Evolutionary conservation across 352 stramenopile species (phyloP).

Genomic region (Halophytophthora batemanensis): DNA sequence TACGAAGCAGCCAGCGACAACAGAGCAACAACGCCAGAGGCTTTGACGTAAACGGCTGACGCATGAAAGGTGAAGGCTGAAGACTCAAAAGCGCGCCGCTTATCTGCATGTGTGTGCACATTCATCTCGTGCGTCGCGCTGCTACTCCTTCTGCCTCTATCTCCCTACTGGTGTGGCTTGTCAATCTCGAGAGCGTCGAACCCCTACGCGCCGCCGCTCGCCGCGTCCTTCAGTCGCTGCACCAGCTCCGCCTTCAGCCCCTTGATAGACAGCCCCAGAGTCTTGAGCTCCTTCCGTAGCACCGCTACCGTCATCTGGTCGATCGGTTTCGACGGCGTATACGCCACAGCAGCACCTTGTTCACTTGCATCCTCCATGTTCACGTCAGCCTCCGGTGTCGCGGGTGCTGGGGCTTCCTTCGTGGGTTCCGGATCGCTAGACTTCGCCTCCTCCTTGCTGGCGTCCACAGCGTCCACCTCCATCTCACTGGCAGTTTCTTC

Average conservation of each 20-base stretch:
- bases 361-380: slow-evolving; percentile 52
- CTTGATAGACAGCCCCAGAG: slow-evolving; percentile 71
- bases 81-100: slow-evolving; percentile 21
- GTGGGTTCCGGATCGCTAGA: slow-evolving; percentile 3
- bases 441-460: slow-evolving; percentile 19
- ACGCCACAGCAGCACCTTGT: slow-evolving; percentile 30
- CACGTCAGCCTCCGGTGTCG: slow-evolving; percentile 31
- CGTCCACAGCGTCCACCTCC: background rate
- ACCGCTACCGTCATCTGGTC: slow-evolving; percentile 72
- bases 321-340: slow-evolving; percentile 70
- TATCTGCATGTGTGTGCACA: slow-evolving; percentile 24
- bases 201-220: slow-evolving; percentile 29
- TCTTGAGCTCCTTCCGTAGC: slow-evolving; percentile 74
- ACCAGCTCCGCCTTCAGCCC: slow-evolving; percentile 82
- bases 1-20: slow-evolving; percentile 4
- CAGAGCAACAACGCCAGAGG: background rate
- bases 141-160: slow-evolving; percentile 22
- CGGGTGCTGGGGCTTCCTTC: slow-evolving; percentile 8
- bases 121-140: slow-evolving; percentile 11
- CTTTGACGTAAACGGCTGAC: slow-evolving; percentile 14
- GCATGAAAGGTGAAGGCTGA: too few relatives aligned
- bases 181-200: background rate
- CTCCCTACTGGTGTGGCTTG: slow-evolving; percentile 19
- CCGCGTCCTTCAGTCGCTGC: slow-evolving; percentile 74
- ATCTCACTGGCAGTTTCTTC: background rate